A percentile compares a stretch with the other conserved stretches of the same genome.
These are phyloP conservation scores for Penicillium verrucosum DNA, from an alignment of 2,329 filamentous ascomycete genomes.

Conservation along the genomic window DNA sequence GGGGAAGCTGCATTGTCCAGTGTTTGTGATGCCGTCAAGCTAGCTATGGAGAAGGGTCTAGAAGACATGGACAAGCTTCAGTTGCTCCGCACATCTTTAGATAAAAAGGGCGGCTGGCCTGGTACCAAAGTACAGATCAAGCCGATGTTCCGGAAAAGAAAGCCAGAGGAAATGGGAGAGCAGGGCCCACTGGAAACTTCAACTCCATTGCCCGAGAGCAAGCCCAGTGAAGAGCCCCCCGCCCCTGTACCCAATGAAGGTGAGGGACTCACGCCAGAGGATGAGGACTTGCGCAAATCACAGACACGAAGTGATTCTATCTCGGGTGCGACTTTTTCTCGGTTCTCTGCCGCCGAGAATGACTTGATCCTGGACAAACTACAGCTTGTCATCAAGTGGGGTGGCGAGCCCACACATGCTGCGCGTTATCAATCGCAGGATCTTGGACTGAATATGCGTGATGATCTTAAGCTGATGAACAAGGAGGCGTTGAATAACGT, in stretches of 20 bases:
- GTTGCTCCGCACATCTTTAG: slow-evolving; percentile 77
- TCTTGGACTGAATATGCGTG: slow-evolving; percentile 90
- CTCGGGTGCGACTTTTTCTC: slow-evolving; percentile 85
- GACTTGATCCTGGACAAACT: slow-evolving; percentile 92
- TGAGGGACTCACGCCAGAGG: slow-evolving; percentile 21
- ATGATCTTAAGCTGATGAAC: slow-evolving; percentile 90
- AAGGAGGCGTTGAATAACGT: slow-evolving; percentile 89
- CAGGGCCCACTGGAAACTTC: slow-evolving; percentile 21
- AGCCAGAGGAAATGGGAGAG: slow-evolving; percentile 56
- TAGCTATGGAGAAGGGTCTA: slow-evolving; percentile 71
- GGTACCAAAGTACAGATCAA: slow-evolving; percentile 99
- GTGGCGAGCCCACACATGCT: slow-evolving; percentile 94
- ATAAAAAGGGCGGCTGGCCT: slow-evolving; percentile 89
- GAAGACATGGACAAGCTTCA: slow-evolving; percentile 88
- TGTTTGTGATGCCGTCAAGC: slow-evolving; percentile 81
- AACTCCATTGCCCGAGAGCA: slow-evolving; percentile 10
- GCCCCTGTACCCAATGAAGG: slow-evolving; percentile 21
- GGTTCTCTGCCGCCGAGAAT: slow-evolving; percentile 90
- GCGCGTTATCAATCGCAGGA: slow-evolving; percentile 95
- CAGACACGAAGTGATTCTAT: slow-evolving; percentile 76
- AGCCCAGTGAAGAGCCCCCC: slow-evolving; percentile 20
- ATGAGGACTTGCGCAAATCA: slow-evolving; percentile 42
- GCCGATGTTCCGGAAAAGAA: slow-evolving; percentile 94
- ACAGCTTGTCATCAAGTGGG: slow-evolving; percentile 98
- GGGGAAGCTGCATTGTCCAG: slow-evolving; percentile 85